phyloP scores from a whole-genome alignment of 495 filamentous ascomycete genomes.

The Penicillium roqueforti region DNA sequence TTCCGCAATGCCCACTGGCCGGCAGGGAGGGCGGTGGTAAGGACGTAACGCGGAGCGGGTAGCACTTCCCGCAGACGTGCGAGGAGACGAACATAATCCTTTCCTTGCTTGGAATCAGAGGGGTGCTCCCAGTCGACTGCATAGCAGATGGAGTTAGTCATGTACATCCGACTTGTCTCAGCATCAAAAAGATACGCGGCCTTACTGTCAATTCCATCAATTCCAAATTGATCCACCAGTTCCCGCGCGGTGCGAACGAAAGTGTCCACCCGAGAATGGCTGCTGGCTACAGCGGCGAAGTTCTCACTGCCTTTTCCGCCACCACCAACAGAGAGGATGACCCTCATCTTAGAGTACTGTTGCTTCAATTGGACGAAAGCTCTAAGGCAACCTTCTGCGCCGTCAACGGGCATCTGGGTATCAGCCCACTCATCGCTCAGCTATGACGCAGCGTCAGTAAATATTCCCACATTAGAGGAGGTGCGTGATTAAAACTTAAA shows the following conservation, averaged over 20 bases:
- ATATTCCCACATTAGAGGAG: slow-evolving; percentile 3
- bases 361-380: slow-evolving; percentile 71
- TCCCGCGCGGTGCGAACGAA: slow-evolving; percentile 70
- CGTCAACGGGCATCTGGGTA: slow-evolving; percentile 72
- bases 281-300: slow-evolving; percentile 69
- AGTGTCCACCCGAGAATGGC: slow-evolving; percentile 55
- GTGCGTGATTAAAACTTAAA: slow-evolving; percentile 4
- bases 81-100: slow-evolving; percentile 69
- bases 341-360: slow-evolving; percentile 68
- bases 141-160: background rate
- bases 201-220: slow-evolving; percentile 85
- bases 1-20: slow-evolving; percentile 68
- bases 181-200: background rate
- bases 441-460: slow-evolving; percentile 44
- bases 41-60: slow-evolving; percentile 67
- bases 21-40: slow-evolving; percentile 82
- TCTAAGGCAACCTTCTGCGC: slow-evolving; percentile 69
- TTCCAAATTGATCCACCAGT: slow-evolving; percentile 67
- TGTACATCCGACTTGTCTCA: background rate
- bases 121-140: slow-evolving; percentile 93
- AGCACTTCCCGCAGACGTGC: slow-evolving; percentile 63
- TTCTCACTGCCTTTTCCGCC: slow-evolving; percentile 73
- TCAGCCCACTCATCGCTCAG: slow-evolving; percentile 86
- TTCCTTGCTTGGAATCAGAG: slow-evolving; percentile 60
- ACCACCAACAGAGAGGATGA: slow-evolving; percentile 83